Evolutionary conservation across 148 eudicot species (phyloP).

Genomic region (Rhododendron mucronatum): DNA sequence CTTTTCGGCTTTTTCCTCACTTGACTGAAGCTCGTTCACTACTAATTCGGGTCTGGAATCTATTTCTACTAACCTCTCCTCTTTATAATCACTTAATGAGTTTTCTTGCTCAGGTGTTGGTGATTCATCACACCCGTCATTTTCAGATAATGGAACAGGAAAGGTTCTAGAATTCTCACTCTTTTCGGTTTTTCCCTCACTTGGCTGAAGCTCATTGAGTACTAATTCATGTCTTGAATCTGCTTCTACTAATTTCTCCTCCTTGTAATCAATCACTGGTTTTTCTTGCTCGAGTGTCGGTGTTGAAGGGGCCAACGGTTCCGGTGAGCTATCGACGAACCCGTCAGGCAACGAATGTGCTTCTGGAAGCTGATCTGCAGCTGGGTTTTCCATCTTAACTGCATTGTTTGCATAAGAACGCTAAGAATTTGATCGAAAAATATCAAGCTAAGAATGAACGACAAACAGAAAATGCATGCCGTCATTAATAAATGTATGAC

Average conservation of each 20-base stretch:
- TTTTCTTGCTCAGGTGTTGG: slow-evolving; percentile 33
- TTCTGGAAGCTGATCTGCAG: slow-evolving; percentile 65
- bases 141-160: slow-evolving; percentile 39
- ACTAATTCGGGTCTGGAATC: slow-evolving; percentile 25
- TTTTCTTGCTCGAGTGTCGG: slow-evolving; percentile 34
- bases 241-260: slow-evolving; percentile 29
- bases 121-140: slow-evolving; percentile 29
- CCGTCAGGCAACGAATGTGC: slow-evolving; percentile 87
- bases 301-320: slow-evolving; percentile 35
- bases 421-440: background rate
- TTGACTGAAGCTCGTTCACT: slow-evolving; percentile 15
- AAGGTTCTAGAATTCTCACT: slow-evolving; percentile 28
- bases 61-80: slow-evolving; percentile 29
- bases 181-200: slow-evolving; percentile 29
- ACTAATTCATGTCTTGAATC: slow-evolving; percentile 26
- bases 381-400: slow-evolving; percentile 48
- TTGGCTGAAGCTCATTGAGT: slow-evolving; percentile 13
- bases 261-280: slow-evolving; percentile 28
- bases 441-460: background rate
- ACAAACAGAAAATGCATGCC: background rate
- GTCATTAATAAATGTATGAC: background rate
- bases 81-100: slow-evolving; percentile 27
- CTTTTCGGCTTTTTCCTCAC: slow-evolving; percentile 30
- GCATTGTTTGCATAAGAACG: background rate
- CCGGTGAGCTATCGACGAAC: slow-evolving; percentile 62